Evolutionary conservation across 139 green algal genomes (phyloP), one percentile per base, ranked within the genome.

Genomic region (Tetratostichococcus sp.): DNA sequence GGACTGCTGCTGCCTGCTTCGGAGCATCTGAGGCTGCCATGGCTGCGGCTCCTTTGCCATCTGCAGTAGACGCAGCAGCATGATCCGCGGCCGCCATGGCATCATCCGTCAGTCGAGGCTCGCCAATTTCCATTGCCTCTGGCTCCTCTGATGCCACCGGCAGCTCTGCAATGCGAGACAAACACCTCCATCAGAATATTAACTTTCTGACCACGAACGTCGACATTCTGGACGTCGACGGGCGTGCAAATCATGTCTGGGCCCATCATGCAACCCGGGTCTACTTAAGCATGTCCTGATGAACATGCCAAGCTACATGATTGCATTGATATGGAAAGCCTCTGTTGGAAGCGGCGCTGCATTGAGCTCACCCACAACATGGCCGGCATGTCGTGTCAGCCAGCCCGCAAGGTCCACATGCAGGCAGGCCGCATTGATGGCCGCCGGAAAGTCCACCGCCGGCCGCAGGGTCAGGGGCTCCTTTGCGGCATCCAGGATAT

Each of bases 331-430:
- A n/a, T n/a, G n/a, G n/a, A n/a, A n/a, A n/a, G n/a, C n/a, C n/a
- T n/a, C n/a, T n/a, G n/a, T n/a, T n/a, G n/a, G n/a, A n/a, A n/a
- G n/a, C n/a, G 39, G 39, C 11, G 39, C 50, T 28, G 19, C 26
- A 8, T 28, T 2, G 19, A n/a, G 50, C 50, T 28, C 19, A 26
- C 50, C 50, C 26, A 26, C 2, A 2, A 62, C 17, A 26, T 62
- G 50, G 19, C 19, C 17, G 17, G 50, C 67, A 71, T 25, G 21
- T 34, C 1, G 28, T 32, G 35, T 35, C 70, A 92, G 72, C 86
- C 85, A 93, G 25, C 85, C 84, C 3, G 74, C 83, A 34, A 30
- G 59, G 78, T 92, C 89, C 0, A 21, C 66, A 59, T 87, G 85
- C n/a, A 93, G 78, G 58, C 50, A 62, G 14, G 50, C 50, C 17